Evolutionary conservation across 208 protist genomes (phyloP).

Genomic region (Endotrypanum monterogeii): DNA sequence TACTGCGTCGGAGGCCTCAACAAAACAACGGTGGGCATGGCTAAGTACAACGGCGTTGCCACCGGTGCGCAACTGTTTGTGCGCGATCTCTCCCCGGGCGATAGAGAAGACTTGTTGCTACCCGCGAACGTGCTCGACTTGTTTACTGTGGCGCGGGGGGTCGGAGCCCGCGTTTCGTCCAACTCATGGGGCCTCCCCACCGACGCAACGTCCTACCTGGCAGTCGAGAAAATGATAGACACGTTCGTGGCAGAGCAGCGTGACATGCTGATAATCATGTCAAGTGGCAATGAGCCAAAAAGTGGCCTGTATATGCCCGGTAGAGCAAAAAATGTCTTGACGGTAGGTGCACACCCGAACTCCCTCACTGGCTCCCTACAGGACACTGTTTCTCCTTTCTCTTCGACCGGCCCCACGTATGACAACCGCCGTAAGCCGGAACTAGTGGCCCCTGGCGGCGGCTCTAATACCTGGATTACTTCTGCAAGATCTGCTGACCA

Average conservation of each 20-base stretch:
- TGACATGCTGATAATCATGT: slow-evolving; percentile 76
- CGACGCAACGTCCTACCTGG: slow-evolving; percentile 39
- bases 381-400: slow-evolving; percentile 52
- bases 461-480: slow-evolving; percentile 7
- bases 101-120: slow-evolving; percentile 32
- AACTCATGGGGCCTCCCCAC: slow-evolving; percentile 89
- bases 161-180: slow-evolving; percentile 75
- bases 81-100: slow-evolving; percentile 39
- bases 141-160: slow-evolving; percentile 56
- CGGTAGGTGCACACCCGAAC: slow-evolving; percentile 78
- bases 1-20: slow-evolving; percentile 6
- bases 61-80: slow-evolving; percentile 84
- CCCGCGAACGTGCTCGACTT: slow-evolving; percentile 58
- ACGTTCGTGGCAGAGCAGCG: slow-evolving; percentile 49
- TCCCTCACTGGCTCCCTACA: slow-evolving; percentile 8
- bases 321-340: slow-evolving; percentile 85
- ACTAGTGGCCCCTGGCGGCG: slow-evolving; percentile 69
- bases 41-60: slow-evolving; percentile 77
- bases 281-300: slow-evolving; percentile 64
- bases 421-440: slow-evolving; percentile 88
- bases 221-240: slow-evolving; percentile 76
- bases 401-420: slow-evolving; percentile 74
- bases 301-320: slow-evolving; percentile 44
- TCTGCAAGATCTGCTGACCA: neutral
- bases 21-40: neutral